A percentile compares a stretch with the other conserved stretches of the same genome.
Conservation (phyloP, 176 grass and related monocot genomes). For the Tillandsia leiboldiana region DNA sequence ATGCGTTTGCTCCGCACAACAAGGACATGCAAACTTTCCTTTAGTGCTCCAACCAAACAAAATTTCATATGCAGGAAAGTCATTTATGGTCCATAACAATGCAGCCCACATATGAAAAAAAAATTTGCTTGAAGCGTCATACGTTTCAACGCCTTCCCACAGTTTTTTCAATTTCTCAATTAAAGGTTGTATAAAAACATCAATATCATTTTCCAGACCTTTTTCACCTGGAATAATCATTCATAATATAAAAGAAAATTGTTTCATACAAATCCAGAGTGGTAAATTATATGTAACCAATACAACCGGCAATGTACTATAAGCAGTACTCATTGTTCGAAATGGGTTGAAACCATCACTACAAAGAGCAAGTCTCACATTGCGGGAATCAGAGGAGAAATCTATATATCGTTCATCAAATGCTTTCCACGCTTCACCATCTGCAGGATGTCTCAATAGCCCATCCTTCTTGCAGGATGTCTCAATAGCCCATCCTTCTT, state of each 20-base stretch:
- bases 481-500: too few relatives aligned
- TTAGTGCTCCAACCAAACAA: conserved; percentile 14
- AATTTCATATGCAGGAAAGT: background rate
- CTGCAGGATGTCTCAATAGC: too few relatives aligned
- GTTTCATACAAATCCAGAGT: conserved; percentile 18
- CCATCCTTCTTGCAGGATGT: too few relatives aligned
- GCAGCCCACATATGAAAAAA: background rate
- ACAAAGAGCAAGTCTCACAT: too few relatives aligned
- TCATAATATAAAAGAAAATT: conserved; percentile 1
- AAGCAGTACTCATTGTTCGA: background rate
- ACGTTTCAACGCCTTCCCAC: background rate
- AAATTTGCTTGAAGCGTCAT: conserved; percentile 7
- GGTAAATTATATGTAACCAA: conserved; percentile 16
- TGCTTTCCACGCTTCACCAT: too few relatives aligned
- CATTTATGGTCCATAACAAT: conserved; percentile 12
- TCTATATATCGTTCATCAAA: too few relatives aligned
- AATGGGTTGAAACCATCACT: background rate
- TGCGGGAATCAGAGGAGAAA: too few relatives aligned
- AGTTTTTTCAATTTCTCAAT: conserved; percentile 10
- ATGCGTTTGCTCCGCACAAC: background rate
- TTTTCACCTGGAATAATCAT: conserved; percentile 9
- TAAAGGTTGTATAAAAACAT: conserved; percentile 21
- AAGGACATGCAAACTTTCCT: conserved; percentile 5
- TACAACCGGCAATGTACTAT: conserved; percentile 2
- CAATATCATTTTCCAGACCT: conserved; percentile 5